These are phyloP conservation scores for Aspergillus sojae DNA, from an alignment of 2,329 filamentous ascomycete genomes.

Conservation along the genomic window DNA sequence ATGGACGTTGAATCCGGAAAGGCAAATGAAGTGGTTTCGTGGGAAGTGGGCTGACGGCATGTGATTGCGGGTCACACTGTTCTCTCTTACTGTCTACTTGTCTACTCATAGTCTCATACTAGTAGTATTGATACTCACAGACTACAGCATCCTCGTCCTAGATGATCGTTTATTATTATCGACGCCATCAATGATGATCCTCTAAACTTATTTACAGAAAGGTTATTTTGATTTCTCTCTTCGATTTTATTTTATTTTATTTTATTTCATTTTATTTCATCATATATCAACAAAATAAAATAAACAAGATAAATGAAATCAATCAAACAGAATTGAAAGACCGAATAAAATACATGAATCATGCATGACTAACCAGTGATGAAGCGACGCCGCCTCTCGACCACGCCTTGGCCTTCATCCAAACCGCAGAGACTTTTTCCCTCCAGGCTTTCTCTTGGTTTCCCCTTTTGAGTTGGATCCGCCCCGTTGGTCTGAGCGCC, in stretches of 20 bases:
- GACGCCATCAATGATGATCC: not conserved
- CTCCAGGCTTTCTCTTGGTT: not conserved
- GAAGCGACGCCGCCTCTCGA: not conserved
- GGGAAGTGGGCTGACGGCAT: slow-evolving; percentile 23
- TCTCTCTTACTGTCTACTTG: too few relatives aligned
- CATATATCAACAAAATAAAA: not conserved
- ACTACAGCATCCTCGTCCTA: not conserved
- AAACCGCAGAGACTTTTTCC: not conserved
- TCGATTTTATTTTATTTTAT: not conserved
- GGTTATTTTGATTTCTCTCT: slow-evolving; percentile 2
- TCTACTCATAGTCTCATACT: too few relatives aligned
- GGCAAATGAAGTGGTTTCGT: not conserved
- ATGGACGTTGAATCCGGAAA: slow-evolving; percentile 7
- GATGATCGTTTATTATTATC: not conserved
- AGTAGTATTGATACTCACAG: too few relatives aligned
- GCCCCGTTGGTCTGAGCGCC: slow-evolving; percentile 7
- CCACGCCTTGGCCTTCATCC: not conserved
- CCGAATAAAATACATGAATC: not conserved
- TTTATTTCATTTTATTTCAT: not conserved
- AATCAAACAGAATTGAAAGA: too few relatives aligned
- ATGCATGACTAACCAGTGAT: not conserved
- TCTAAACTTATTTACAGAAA: not conserved
- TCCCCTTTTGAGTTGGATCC: slow-evolving; percentile 1
- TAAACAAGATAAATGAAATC: too few relatives aligned
- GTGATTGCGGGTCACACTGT: slow-evolving; percentile 36